Evolutionary conservation across 345 rosid species (phyloP), one percentile per base, ranked within the genome.

Genomic region (Arabidopsis suecica): DNA sequence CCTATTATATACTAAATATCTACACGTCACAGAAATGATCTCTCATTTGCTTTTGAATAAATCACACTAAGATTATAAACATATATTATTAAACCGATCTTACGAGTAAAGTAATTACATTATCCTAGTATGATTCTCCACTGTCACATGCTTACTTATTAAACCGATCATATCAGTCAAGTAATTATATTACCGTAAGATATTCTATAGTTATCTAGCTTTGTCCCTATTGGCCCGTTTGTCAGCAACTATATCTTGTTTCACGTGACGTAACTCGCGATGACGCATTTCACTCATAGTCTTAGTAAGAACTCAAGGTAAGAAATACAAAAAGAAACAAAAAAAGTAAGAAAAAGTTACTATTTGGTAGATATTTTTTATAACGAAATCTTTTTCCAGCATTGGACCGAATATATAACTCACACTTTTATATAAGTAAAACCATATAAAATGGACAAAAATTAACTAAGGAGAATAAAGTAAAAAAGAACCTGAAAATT

Each of bases 401-500:
- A 37, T 53, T 61, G 50, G 64, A 25, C 70, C 48, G 42, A 22
- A 56, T 11, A 20, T 33, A 53, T 42, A 42, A n/a, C 64, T 23
- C 40, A 18, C 3, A 3, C 7, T 66, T 49, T 58, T 47, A 13
- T 37, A 2, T 12, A 25, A 9, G 30, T 16, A 28, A 62, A 22
- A 1, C 7, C 1, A 16, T 10, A 30, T 3, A 18, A 36, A 25
- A 54, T 63, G 10, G 12, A 2, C 33, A 37, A 18, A 10, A 30
- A 41, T 18, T 41, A 22, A 40, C 1, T 11, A 28, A 53, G 16
- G 28, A 1, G 47, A 55, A 32, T 33, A 25, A 38, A 50, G 14
- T 16, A 7, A 9, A 28, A 12, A 28, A 28, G 36, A 59, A 93
- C 99, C 99, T 89, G 74, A 93, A 83, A 72, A 95, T 69, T 78